These are phyloP conservation scores for Takashimella tepidaria DNA, from an alignment of 1,284 basidiomycete genomes.

Conservation along the genomic window DNA sequence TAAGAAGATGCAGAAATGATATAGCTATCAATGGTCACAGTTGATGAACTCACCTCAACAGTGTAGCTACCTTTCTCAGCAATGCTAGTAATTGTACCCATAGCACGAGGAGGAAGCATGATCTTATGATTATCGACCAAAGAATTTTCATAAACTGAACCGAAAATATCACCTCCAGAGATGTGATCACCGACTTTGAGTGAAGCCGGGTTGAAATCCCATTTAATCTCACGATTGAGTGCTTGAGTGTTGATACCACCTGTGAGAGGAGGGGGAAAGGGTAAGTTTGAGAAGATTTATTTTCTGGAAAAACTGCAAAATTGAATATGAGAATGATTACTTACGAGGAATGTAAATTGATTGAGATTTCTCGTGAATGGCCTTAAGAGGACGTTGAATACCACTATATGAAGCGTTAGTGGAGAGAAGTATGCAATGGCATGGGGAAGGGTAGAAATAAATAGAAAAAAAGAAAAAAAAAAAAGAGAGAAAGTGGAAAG, in stretches of 20 bases:
- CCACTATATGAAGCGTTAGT: slow-evolving; percentile 53
- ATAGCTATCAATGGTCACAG: no score
- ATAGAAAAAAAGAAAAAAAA: no score
- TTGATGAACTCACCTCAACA: slow-evolving; percentile 78
- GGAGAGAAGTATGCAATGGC: no score
- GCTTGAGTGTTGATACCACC: slow-evolving; percentile 93
- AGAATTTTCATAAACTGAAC: slow-evolving; percentile 94
- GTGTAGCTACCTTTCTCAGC: slow-evolving; percentile 93
- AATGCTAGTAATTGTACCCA: slow-evolving; percentile 90
- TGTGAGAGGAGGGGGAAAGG: slow-evolving; percentile 12
- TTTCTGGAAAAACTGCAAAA: no score
- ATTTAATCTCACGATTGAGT: slow-evolving; percentile 79
- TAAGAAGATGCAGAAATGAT: no score
- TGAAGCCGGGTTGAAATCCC: slow-evolving; percentile 90
- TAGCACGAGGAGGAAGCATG: slow-evolving; percentile 87
- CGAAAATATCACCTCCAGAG: slow-evolving; percentile 94
- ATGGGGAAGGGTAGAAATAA: no score
- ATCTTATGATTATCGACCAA: slow-evolving; percentile 95
- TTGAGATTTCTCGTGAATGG: slow-evolving; percentile 92
- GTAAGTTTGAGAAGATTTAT: neutral
- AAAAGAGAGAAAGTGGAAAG: no score
- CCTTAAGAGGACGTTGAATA: slow-evolving; percentile 84
- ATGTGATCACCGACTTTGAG: slow-evolving; percentile 94
- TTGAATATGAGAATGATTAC: slow-evolving; percentile 4
- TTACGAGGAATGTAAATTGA: slow-evolving; percentile 94